Evolutionary conservation across 805 yeast genomes (phyloP).

Genomic region (Clavispora vitiphila): DNA sequence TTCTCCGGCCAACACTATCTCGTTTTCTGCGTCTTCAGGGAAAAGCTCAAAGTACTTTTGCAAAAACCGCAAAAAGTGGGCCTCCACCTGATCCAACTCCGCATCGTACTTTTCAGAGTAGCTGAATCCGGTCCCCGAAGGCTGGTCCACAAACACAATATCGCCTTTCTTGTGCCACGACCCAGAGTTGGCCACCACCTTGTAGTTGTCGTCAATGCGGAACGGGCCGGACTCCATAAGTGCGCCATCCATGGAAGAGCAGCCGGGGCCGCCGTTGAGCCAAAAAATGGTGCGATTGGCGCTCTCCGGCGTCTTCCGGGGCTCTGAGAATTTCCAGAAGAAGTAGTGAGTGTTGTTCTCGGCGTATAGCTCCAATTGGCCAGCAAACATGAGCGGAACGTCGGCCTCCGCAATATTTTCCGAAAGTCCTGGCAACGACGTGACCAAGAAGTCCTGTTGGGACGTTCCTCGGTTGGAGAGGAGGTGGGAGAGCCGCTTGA

Average conservation of each 20-base stretch:
- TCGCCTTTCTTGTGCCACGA: conserved; percentile 83
- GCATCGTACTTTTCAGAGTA: conserved; percentile 49
- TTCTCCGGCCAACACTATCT: conserved; percentile 84
- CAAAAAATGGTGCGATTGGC: conserved; percentile 60
- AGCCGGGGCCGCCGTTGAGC: conserved; percentile 98
- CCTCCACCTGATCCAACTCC: conserved; percentile 54
- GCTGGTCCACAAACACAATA: conserved; percentile 87
- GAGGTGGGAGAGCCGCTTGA: conserved; percentile 5
- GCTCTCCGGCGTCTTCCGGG: conserved; percentile 23
- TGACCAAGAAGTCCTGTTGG: conserved; percentile 20
- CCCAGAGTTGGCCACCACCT: conserved; percentile 57
- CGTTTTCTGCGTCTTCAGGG: conserved; percentile 63
- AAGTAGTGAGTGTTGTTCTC: conserved; percentile 57
- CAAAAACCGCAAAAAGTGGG: conserved; percentile 61
- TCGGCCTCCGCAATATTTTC: conserved; percentile 26
- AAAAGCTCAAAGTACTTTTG: conserved; percentile 62
- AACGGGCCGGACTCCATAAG: conserved; percentile 89
- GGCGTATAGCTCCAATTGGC: conserved; percentile 55
- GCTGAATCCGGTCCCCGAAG: conserved; percentile 90
- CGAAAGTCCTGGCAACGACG: conserved; percentile 34
- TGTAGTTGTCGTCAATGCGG: conserved; percentile 43
- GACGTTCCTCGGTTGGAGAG: conserved; percentile 5
- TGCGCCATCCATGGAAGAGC: conserved; percentile 97
- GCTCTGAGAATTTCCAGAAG: conserved; percentile 67
- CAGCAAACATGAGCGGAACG: conserved; percentile 57